Conservation (phyloP, 805 yeast genomes). For the Kuraishia cidri region DNA sequence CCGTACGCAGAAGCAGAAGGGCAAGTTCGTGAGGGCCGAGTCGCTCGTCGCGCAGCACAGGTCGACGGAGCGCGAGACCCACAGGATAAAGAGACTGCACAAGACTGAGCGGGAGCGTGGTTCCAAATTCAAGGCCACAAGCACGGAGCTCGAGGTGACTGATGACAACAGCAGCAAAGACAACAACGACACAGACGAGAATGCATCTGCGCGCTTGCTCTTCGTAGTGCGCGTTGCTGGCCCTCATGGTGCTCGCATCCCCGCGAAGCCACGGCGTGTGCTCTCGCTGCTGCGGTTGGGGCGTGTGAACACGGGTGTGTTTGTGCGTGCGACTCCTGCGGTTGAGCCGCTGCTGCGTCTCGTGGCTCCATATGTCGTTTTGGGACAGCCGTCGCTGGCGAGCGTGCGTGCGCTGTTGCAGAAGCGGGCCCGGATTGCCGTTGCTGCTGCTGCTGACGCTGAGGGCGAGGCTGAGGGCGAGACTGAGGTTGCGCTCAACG, state of each 20-base stretch:
- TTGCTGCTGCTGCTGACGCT: conserved; percentile 18
- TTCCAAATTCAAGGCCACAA: conserved; percentile 12
- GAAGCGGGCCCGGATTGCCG: conserved; percentile 58
- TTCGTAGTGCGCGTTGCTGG: conserved; percentile 64
- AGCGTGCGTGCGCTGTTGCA: conserved; percentile 68
- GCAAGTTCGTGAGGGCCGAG: conserved; percentile 67
- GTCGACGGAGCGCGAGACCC: conserved; percentile 58
- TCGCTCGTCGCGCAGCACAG: conserved; percentile 57
- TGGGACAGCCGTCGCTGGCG: conserved; percentile 67
- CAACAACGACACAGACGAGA: conserved; percentile 21
- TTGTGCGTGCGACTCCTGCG: conserved; percentile 52
- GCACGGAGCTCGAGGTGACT: conserved; percentile 9
- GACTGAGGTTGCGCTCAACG: conserved; percentile 48
- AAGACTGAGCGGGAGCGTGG: conserved; percentile 34
- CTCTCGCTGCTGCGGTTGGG: conserved; percentile 53
- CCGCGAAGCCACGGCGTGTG: conserved; percentile 52
- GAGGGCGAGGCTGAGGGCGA: conserved; percentile 19
- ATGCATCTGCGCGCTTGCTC: conserved; percentile 42
- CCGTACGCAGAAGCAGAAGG: conserved; percentile 30
- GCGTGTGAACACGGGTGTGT: conserved; percentile 60
- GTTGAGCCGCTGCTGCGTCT: conserved; percentile 57
- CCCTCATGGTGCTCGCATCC: conserved; percentile 56
- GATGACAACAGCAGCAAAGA: no score
- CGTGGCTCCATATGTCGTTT: conserved; percentile 63
- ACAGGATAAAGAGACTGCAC: conserved; percentile 56